phyloP scores from a whole-genome alignment of 2,329 filamentous ascomycete genomes.

The Neonectria faginata region DNA sequence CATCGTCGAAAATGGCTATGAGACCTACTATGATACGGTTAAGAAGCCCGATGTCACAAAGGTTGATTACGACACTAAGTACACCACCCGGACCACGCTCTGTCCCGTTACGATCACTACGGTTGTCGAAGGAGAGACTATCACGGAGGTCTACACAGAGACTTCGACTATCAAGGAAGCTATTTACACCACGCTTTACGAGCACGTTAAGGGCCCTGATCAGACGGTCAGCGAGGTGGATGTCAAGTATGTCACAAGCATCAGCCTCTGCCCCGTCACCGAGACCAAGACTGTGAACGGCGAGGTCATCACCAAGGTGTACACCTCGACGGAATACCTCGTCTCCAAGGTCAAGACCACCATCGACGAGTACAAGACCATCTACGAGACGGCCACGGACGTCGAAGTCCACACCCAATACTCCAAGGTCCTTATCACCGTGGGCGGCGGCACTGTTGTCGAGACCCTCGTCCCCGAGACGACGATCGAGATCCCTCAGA shows the following conservation, averaged over 20 bases:
- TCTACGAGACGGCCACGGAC: conserved; percentile 39
- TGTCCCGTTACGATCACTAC: conserved; percentile 55
- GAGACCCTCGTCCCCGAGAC: conserved; percentile 48
- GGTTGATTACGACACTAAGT: conserved; percentile 29
- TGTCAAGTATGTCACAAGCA: conserved; percentile 55
- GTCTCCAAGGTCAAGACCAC: conserved; percentile 56
- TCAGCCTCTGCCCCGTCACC: conserved; percentile 48
- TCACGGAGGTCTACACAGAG: conserved; percentile 49
- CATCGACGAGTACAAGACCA: conserved; percentile 47
- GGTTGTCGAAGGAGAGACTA: conserved; percentile 47
- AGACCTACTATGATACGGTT: too few species aligned
- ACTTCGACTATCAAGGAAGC: conserved; percentile 42
- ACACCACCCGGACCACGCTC: conserved; percentile 56
- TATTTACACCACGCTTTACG: conserved; percentile 45
- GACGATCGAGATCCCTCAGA: conserved; percentile 43
- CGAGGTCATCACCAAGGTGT: conserved; percentile 54
- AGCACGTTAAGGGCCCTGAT: conserved; percentile 54
- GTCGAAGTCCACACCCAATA: conserved; percentile 42
- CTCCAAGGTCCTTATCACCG: conserved; percentile 43
- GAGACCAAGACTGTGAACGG: conserved; percentile 51
- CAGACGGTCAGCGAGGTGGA: conserved; percentile 49
- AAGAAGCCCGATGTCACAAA: conserved; percentile 50
- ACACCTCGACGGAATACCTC: conserved; percentile 47
- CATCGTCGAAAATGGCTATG: too few species aligned
- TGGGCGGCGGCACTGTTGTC: conserved; percentile 43